A percentile compares a stretch with the other conserved stretches of the same genome.
Evolutionary conservation across 2,329 filamentous ascomycete species (phyloP).

Genomic region (Colletotrichum abscissum): DNA sequence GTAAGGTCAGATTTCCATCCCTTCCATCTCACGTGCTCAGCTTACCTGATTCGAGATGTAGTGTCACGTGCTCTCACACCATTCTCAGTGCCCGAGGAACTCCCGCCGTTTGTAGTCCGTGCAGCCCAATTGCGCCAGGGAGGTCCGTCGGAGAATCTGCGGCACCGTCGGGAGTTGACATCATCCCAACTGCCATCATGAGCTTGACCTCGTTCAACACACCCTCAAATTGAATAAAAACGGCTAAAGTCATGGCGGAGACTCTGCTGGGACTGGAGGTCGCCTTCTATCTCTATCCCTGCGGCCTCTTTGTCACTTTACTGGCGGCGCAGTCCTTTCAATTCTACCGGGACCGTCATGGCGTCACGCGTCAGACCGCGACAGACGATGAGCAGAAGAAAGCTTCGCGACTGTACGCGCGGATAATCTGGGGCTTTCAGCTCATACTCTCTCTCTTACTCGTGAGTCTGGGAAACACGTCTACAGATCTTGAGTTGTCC

Average conservation of each 20-base stretch:
- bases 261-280: conserved; percentile 49
- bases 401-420: conserved; percentile 44
- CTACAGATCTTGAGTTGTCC: background rate
- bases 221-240: background rate
- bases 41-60: too few species aligned
- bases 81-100: background rate
- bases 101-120: background rate
- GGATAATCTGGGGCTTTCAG: conserved; percentile 50
- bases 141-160: conserved; percentile 19
- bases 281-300: conserved; percentile 55
- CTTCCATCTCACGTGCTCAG: too few species aligned
- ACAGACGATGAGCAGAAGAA: conserved; percentile 42
- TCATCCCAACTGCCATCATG: conserved; percentile 1
- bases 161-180: conserved; percentile 9
- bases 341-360: conserved; percentile 48
- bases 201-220: conserved; percentile 7
- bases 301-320: conserved; percentile 49
- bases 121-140: background rate
- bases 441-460: conserved; percentile 45
- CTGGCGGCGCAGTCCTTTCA: conserved; percentile 49
- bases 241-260: conserved; percentile 44
- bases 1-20: too few species aligned
- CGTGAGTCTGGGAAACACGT: background rate
- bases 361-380: conserved; percentile 40
- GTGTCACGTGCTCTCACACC: background rate